A percentile compares a stretch with the other conserved stretches of the same genome.
Evolutionary conservation across 805 yeast species (phyloP).

Genomic region (Nematodospora valgi): DNA sequence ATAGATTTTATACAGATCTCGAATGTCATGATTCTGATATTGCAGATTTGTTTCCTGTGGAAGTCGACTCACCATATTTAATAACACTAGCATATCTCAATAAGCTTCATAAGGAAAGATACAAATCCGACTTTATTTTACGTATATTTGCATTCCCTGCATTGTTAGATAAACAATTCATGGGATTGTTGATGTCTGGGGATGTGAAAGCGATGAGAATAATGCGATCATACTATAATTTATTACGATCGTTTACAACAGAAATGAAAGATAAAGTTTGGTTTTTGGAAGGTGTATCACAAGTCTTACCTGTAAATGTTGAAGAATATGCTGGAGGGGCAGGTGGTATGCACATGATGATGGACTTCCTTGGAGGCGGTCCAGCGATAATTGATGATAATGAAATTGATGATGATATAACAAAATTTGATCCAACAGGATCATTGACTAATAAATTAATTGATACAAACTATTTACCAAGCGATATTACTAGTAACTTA

Average conservation of each 20-base stretch:
- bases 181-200: slow-evolving; percentile 76
- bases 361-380: slow-evolving; percentile 77
- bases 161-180: slow-evolving; percentile 72
- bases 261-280: slow-evolving; percentile 89
- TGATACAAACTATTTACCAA: slow-evolving; percentile 56
- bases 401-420: slow-evolving; percentile 19
- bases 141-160: slow-evolving; percentile 94
- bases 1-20: slow-evolving; percentile 49
- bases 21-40: slow-evolving; percentile 85
- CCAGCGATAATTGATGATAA: slow-evolving; percentile 36
- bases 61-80: slow-evolving; percentile 77
- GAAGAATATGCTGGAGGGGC: slow-evolving; percentile 85
- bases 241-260: slow-evolving; percentile 75
- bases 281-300: slow-evolving; percentile 90
- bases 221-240: slow-evolving; percentile 81
- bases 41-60: slow-evolving; percentile 82
- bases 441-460: slow-evolving; percentile 44
- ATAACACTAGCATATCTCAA: slow-evolving; percentile 85
- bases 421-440: slow-evolving; percentile 42
- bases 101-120: slow-evolving; percentile 75
- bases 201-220: slow-evolving; percentile 87
- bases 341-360: slow-evolving; percentile 90
- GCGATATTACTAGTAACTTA: slow-evolving; percentile 49
- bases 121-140: slow-evolving; percentile 80
- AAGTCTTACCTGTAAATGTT: slow-evolving; percentile 86